phyloP scores from a whole-genome alignment of 805 yeast genomes.

The Lachancea dasiensis region DNA sequence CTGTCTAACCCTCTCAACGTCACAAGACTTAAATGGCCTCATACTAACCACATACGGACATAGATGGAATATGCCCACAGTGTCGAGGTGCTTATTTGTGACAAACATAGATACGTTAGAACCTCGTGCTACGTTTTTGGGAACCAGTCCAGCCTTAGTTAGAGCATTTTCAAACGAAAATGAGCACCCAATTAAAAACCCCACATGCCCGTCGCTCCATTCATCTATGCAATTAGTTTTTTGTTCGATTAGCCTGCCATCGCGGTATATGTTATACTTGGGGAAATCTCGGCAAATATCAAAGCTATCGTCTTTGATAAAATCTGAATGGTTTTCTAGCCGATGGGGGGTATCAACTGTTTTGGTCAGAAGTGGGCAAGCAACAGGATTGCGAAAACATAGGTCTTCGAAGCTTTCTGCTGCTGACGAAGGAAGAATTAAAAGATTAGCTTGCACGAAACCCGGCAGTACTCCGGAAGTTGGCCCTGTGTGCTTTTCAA shows the following conservation, averaged over 20 bases:
- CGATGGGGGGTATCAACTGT: constrained; percentile 27
- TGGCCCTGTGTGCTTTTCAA: constrained; percentile 13
- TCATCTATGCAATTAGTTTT: constrained; percentile 25
- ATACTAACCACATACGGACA: constrained; percentile 38
- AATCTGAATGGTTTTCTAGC: constrained; percentile 14
- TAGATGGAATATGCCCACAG: constrained; percentile 31
- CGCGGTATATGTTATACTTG: constrained; percentile 31
- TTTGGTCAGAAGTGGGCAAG: constrained; percentile 35
- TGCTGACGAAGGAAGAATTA: constrained; percentile 33
- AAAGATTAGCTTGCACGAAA: constrained; percentile 36
- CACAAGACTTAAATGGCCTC: constrained; percentile 34
- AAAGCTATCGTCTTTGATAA: constrained; percentile 12
- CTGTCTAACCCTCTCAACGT: constrained; percentile 28
- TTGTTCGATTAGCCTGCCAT: constrained; percentile 27
- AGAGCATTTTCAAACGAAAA: constrained; percentile 37
- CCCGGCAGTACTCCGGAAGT: constrained; percentile 27
- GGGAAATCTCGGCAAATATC: constrained; percentile 36
- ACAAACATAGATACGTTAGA: constrained; percentile 28
- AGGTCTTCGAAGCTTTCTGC: constrained; percentile 32
- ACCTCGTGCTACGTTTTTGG: constrained; percentile 22
- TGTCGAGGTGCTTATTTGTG: constrained; percentile 23
- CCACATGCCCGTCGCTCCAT: constrained; percentile 36
- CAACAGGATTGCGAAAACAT: constrained; percentile 36
- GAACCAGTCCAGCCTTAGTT: constrained; percentile 27
- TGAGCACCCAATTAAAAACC: constrained; percentile 40